These are phyloP conservation scores for Bryum argenteum DNA, from an alignment of 225 moss, liverwort and hornwort genomes.

Conservation along the genomic window DNA sequence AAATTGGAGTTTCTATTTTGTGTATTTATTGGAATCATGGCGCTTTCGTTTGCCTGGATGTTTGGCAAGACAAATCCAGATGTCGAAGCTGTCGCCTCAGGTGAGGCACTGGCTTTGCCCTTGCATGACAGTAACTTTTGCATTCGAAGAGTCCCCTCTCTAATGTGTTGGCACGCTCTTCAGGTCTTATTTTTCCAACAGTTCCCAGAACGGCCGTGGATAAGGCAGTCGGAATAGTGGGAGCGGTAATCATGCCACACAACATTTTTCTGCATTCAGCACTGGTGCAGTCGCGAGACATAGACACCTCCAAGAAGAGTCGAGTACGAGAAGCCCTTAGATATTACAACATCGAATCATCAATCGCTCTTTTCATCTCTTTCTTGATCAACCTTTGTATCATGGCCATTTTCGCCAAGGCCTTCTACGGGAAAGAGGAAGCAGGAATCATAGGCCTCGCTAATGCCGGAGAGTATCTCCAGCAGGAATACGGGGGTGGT, in stretches of 20 bases:
- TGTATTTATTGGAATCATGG: constrained; percentile 78
- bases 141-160: neutral
- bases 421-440: constrained; percentile 64
- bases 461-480: constrained; percentile 88
- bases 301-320: constrained; percentile 71
- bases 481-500: constrained; percentile 74
- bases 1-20: constrained; percentile 89
- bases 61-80: constrained; percentile 72
- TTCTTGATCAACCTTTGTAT: constrained; percentile 93
- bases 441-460: constrained; percentile 72
- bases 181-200: constrained; percentile 77
- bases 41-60: constrained; percentile 92
- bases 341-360: constrained; percentile 87
- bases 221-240: constrained; percentile 88
- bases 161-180: constrained; percentile 26
- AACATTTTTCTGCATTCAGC: constrained; percentile 95
- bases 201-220: constrained; percentile 77
- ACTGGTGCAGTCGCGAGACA: constrained; percentile 76
- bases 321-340: constrained; percentile 79
- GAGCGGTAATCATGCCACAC: constrained; percentile 97
- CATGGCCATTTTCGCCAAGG: constrained; percentile 93
- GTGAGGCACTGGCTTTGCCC: constrained; percentile 38
- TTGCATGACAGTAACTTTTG: neutral
- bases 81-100: constrained; percentile 59
- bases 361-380: constrained; percentile 76